phyloP scores from a whole-genome alignment of 441 rosid species.

The Pelargonium australe region DNA sequence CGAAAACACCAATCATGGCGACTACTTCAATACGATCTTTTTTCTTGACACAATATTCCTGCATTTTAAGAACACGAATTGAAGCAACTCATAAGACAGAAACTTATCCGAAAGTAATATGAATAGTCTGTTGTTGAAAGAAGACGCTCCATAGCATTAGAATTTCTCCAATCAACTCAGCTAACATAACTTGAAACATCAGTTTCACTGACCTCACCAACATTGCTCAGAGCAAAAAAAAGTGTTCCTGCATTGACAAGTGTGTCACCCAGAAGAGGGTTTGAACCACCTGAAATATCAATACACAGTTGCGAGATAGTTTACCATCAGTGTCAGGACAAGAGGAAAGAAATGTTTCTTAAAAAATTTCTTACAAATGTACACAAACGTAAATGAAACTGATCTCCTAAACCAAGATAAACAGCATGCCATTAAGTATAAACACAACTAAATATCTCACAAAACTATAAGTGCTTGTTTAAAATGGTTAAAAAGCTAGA shows the following conservation, averaged over 20 bases:
- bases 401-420: background rate
- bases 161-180: background rate
- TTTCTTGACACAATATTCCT: constrained; percentile 57
- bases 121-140: background rate
- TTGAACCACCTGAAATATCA: constrained; percentile 46
- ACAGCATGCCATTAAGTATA: background rate
- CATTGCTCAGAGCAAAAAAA: constrained; percentile 54
- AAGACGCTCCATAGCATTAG: background rate
- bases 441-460: background rate
- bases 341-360: background rate
- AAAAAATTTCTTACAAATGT: background rate
- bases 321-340: background rate
- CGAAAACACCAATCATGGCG: constrained; percentile 46
- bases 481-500: background rate
- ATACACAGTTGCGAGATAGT: background rate
- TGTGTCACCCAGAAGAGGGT: constrained; percentile 45
- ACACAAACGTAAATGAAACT: too few species aligned
- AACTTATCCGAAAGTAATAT: background rate
- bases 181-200: background rate
- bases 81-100: background rate
- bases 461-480: background rate
- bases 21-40: constrained; percentile 49
- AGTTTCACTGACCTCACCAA: constrained; percentile 49
- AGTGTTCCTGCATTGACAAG: constrained; percentile 48
- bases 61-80: constrained; percentile 18